These are phyloP conservation scores for Escovopsis weberi DNA, from an alignment of 2,329 filamentous ascomycete genomes.

Conservation along the genomic window DNA sequence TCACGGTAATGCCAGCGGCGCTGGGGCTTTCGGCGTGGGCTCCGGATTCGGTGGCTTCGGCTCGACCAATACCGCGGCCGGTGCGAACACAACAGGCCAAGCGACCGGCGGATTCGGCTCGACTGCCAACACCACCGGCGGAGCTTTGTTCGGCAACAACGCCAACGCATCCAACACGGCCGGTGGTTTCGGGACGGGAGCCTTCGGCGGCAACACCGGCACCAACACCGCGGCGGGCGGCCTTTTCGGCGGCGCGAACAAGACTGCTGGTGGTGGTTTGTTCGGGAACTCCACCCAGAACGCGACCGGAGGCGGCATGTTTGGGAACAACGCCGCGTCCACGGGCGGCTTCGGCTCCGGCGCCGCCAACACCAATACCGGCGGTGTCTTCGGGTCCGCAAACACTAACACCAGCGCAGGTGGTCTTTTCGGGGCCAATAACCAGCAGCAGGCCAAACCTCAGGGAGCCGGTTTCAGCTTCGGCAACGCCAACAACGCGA, in stretches of 20 bases:
- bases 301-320: constrained; percentile 21
- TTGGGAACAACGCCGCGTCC: constrained; percentile 18
- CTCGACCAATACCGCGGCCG: constrained; percentile 18
- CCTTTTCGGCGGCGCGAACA: constrained; percentile 13
- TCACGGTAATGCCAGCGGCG: constrained; percentile 68
- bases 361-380: constrained; percentile 13
- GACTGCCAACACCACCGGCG: constrained; percentile 8
- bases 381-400: constrained; percentile 16
- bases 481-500: constrained; percentile 23
- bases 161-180: constrained; percentile 17
- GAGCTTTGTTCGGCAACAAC: constrained; percentile 23
- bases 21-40: constrained; percentile 65
- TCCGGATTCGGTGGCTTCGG: constrained; percentile 38
- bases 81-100: constrained; percentile 15
- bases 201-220: constrained; percentile 25
- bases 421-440: constrained; percentile 27
- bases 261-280: constrained; percentile 18
- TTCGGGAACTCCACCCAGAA: constrained; percentile 21
- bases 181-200: constrained; percentile 14
- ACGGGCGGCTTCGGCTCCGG: constrained; percentile 24
- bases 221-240: constrained; percentile 13
- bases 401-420: constrained; percentile 17
- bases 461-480: constrained; percentile 24
- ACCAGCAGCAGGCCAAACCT: constrained; percentile 20
- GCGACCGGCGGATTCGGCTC: constrained; percentile 8